These are phyloP conservation scores for Schrenkiella parvula DNA, from an alignment of 345 rosid species.

Conservation along the genomic window DNA sequence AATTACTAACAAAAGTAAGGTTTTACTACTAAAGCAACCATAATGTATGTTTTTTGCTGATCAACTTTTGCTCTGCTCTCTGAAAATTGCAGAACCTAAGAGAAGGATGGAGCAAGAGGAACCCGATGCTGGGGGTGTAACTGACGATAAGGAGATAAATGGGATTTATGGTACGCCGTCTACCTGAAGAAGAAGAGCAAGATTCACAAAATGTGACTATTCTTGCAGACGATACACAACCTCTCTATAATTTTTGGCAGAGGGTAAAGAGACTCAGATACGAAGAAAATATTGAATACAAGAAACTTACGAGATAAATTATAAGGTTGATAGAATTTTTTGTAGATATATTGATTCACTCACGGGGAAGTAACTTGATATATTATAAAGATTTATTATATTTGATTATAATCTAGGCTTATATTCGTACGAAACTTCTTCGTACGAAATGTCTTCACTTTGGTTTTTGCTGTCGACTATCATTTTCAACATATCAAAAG, in stretches of 20 bases:
- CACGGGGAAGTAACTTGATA: neutral
- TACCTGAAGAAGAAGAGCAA: slow-evolving; percentile 40
- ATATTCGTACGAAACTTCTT: too few relatives aligned
- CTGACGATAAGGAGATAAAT: slow-evolving; percentile 45
- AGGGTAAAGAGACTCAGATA: neutral
- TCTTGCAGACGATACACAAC: neutral
- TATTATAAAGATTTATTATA: neutral
- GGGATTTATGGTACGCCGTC: slow-evolving; percentile 33
- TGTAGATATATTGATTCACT: slow-evolving; percentile 9
- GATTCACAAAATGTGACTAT: slow-evolving; percentile 32
- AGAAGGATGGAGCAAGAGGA: slow-evolving; percentile 57
- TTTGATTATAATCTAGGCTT: too few relatives aligned
- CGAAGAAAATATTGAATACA: neutral
- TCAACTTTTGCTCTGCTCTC: neutral
- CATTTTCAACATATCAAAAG: too few relatives aligned
- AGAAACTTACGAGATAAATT: neutral
- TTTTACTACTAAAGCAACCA: neutral
- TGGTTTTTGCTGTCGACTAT: too few relatives aligned
- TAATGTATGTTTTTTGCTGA: neutral
- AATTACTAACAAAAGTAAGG: slow-evolving; percentile 80
- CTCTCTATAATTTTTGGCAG: neutral
- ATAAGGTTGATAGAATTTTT: neutral
- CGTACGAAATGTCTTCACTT: too few relatives aligned
- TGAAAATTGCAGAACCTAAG: slow-evolving; percentile 55
- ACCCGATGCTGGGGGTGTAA: slow-evolving; percentile 16